A percentile compares a stretch with the other conserved stretches of the same genome.
phyloP scores from a whole-genome alignment of 1,284 basidiomycete genomes.

The Heliocybe sulcata region DNA sequence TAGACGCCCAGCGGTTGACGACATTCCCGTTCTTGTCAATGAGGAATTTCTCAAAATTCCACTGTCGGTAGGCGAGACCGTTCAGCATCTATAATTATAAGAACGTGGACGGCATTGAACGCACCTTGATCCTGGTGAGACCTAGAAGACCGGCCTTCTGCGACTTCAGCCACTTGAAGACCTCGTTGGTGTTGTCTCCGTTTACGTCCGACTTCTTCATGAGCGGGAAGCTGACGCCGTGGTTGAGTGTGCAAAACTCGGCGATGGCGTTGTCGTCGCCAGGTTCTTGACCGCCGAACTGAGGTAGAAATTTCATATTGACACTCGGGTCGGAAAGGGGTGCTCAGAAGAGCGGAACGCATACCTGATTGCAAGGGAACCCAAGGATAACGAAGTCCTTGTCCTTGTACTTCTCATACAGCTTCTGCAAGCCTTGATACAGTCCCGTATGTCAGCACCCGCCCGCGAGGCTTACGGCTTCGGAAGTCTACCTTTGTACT shows the following conservation, averaged over 20 bases:
- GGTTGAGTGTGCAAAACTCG: constrained; percentile 66
- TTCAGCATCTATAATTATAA: background rate
- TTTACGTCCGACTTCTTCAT: constrained; percentile 93
- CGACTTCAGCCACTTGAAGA: constrained; percentile 82
- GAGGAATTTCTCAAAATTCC: constrained; percentile 79
- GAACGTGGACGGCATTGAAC: constrained; percentile 10
- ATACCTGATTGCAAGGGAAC: constrained; percentile 89
- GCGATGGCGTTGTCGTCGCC: constrained; percentile 61
- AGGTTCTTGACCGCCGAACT: constrained; percentile 79
- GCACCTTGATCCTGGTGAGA: constrained; percentile 70
- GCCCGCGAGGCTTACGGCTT: too few species aligned
- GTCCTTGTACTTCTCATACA: constrained; percentile 83
- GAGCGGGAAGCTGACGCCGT: constrained; percentile 79
- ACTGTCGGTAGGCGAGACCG: constrained; percentile 30
- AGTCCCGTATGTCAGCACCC: background rate
- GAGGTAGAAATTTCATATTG: background rate
- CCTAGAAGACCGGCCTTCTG: constrained; percentile 72
- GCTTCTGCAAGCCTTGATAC: constrained; percentile 69
- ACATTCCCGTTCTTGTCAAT: constrained; percentile 69
- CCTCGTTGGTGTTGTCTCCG: constrained; percentile 72
- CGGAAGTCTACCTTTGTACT: constrained; percentile 62
- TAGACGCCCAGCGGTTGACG: constrained; percentile 73
- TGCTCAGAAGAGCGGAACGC: constrained; percentile 9
- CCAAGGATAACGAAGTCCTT: constrained; percentile 75
- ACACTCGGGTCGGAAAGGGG: background rate